Base-by-base conservation (phyloP, 2,329 filamentous ascomycete genomes). In the Tolypocladium album region DNA sequence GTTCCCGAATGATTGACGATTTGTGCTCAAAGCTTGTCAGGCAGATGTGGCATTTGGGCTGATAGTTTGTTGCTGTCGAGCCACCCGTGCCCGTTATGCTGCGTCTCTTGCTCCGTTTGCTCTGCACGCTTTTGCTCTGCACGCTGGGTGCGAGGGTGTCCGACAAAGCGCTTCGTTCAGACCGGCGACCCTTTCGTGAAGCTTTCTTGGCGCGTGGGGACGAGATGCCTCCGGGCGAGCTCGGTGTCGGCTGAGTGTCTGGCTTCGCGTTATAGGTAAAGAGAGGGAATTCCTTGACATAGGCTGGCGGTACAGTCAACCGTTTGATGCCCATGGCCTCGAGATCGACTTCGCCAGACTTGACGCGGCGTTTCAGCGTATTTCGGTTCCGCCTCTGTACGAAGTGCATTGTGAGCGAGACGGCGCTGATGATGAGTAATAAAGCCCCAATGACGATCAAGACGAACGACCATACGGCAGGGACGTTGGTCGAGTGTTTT, bases 1-100 rank as follows among this genome's bases (percentile, higher is more conserved):
- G 79, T 73, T 97, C 89, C 59, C 92, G 88, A 59, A 97, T 92
- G 24, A 86, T 82, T 0, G 89, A 88, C 22, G 80, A 75, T 43
- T 84, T 82, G 20, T 85, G 82, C 36, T 88, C 81, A 68, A 90
- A 97, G 61, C 90, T 85, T 59, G 91, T 89, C 1, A 96, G 80
- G 69, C 94, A 99, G 58, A 97, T 96, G n/a, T 90, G 85, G 70
- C 94, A 97, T 2, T 83, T 87, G 0, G 90, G 86, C 70, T 97
- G 94, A 24, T 86, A 85, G 65, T 89, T 80, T 20, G 82, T 81
- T 7, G 78, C 78, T 38, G 73, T 72, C 15, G 72, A 75, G 55
- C 72, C 72, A 40, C 68, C 70, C 24, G 67, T 63, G 38, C 70
- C 69, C 2, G 68, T 71, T 11, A 76, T 64, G 58, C 67, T 74